Percentiles rank a stretch among this genome's conserved stretches.
Conservation (phyloP, 352 stramenopile species). For the Aphanomyces stellatus region DNA sequence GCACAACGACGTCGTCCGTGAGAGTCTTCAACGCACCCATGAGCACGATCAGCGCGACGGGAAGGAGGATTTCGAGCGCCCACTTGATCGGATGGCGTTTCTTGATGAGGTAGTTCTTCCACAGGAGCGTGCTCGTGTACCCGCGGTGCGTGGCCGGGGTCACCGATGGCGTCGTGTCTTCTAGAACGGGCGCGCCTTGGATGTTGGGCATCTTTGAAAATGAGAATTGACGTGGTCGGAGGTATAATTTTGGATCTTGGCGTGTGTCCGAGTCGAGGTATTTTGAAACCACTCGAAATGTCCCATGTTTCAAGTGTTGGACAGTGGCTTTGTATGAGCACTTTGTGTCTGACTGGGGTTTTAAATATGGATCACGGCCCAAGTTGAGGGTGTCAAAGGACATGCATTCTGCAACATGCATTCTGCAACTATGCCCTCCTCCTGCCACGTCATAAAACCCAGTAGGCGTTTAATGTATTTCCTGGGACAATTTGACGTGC, state of each 20-base stretch:
- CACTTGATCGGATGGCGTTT: conserved; percentile 42
- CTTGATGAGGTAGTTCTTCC: conserved; percentile 69
- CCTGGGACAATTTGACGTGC: no score
- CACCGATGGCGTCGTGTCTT: not conserved
- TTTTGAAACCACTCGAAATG: no score
- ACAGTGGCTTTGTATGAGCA: no score
- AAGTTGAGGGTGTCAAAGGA: no score
- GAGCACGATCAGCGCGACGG: conserved; percentile 50
- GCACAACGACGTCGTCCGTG: conserved; percentile 38
- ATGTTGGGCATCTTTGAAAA: not conserved
- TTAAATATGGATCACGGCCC: no score
- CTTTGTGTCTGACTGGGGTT: no score
- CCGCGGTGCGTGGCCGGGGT: not conserved
- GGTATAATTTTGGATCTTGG: not conserved
- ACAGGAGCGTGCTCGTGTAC: conserved; percentile 28
- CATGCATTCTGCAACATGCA: no score
- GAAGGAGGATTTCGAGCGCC: conserved; percentile 43
- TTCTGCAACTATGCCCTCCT: no score
- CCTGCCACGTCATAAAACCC: no score
- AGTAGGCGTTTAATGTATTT: no score
- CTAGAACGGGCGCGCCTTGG: not conserved
- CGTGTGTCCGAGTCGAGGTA: no score
- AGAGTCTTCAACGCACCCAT: conserved; percentile 42
- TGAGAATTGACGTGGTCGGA: not conserved
- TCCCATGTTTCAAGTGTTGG: no score